A percentile compares a stretch with the other conserved stretches of the same genome.
These are phyloP conservation scores for Rhizopogon vinicolor DNA, from an alignment of 768 basidiomycete species.

Conservation along the genomic window DNA sequence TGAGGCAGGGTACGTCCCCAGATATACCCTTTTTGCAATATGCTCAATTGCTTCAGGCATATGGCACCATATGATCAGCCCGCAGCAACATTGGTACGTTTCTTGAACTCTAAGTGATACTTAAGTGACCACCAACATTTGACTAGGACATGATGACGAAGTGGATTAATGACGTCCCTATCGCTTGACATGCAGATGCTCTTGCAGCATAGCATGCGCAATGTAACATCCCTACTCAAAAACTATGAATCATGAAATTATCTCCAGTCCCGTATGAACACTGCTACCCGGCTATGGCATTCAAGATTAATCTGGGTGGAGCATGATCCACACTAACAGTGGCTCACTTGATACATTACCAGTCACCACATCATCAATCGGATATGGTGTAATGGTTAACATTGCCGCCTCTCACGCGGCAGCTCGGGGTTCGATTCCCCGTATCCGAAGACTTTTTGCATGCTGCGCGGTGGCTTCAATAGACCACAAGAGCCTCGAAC, in stretches of 20 bases:
- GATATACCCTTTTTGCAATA: neutral
- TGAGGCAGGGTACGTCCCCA: conserved; percentile 40
- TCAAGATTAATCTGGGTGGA: no score
- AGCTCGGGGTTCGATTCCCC: conserved; percentile 35
- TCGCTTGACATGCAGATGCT: neutral
- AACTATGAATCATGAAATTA: no score
- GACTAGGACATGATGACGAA: conserved; percentile 1
- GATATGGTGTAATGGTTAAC: conserved; percentile 68
- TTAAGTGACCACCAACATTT: neutral
- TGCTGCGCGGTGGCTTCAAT: no score
- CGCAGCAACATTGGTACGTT: conserved; percentile 32
- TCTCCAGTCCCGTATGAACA: no score
- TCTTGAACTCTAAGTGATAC: no score
- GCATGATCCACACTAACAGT: no score
- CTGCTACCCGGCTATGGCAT: no score
- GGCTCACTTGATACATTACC: no score
- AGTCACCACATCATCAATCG: conserved; percentile 10
- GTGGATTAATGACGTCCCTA: neutral
- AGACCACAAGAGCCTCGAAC: no score
- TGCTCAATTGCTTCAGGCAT: conserved; percentile 16
- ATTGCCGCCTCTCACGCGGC: conserved; percentile 59
- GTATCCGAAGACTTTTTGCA: conserved; percentile 10
- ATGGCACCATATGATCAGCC: conserved; percentile 48
- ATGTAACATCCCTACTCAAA: neutral
- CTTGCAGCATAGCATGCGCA: neutral